Evolutionary conservation across 495 filamentous ascomycete genomes (phyloP).

Genomic region (Penicillium angulare): DNA sequence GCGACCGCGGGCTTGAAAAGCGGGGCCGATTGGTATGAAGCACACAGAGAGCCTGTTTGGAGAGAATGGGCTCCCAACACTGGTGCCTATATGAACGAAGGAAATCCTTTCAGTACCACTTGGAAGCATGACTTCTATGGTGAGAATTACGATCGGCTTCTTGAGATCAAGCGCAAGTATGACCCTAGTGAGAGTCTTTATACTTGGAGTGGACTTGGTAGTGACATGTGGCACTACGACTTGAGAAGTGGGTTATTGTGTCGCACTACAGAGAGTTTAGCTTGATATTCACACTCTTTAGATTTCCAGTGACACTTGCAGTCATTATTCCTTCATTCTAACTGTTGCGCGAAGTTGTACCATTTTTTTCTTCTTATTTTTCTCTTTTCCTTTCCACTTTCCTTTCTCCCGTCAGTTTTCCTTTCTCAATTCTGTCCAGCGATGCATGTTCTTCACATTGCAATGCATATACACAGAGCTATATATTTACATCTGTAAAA

Average conservation of each 20-base stretch:
- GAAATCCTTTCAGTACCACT: slow-evolving; percentile 53
- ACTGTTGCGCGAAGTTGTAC: too few species aligned
- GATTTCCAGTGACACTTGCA: too few species aligned
- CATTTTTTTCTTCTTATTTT: too few species aligned
- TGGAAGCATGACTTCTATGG: slow-evolving; percentile 63
- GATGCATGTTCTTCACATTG: too few species aligned
- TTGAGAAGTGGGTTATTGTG: slow-evolving; percentile 20
- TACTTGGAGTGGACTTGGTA: slow-evolving; percentile 18
- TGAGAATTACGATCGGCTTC: slow-evolving; percentile 43
- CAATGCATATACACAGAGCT: too few species aligned
- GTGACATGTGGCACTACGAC: slow-evolving; percentile 24
- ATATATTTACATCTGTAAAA: too few species aligned
- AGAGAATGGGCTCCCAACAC: slow-evolving; percentile 20
- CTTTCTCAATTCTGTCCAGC: too few species aligned
- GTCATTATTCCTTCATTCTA: too few species aligned
- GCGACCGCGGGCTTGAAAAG: background rate
- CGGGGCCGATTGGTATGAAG: slow-evolving; percentile 9
- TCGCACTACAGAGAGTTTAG: background rate
- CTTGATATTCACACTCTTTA: background rate
- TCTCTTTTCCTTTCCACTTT: too few species aligned
- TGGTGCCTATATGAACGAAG: slow-evolving; percentile 29
- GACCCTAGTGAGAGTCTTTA: slow-evolving; percentile 52
- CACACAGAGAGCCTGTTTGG: slow-evolving; percentile 19
- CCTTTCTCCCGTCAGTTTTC: too few species aligned
- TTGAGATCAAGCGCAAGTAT: slow-evolving; percentile 47